These are phyloP conservation scores for Trichocladium antarcticum DNA, from an alignment of 495 filamentous ascomycete genomes.

Conservation along the genomic window DNA sequence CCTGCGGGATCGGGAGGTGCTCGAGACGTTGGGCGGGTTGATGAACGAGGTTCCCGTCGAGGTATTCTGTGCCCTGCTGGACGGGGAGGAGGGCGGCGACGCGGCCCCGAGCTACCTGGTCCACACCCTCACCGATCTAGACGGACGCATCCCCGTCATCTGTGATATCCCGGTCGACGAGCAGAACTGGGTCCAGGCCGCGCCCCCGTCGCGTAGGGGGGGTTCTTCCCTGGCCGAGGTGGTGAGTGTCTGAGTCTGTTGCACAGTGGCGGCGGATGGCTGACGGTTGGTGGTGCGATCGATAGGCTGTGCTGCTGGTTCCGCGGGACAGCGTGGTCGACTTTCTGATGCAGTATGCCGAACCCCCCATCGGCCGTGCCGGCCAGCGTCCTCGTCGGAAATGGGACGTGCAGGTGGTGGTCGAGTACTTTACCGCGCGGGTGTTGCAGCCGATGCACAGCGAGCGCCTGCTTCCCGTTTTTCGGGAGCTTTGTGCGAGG, in stretches of 20 bases:
- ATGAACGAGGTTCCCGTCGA: constrained; percentile 5
- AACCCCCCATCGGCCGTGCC: background rate
- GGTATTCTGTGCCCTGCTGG: constrained; percentile 11
- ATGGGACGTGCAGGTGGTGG: background rate
- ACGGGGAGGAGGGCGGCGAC: background rate
- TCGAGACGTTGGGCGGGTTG: background rate
- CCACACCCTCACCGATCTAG: constrained; percentile 1
- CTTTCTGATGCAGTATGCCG: constrained; percentile 7
- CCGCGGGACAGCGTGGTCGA: constrained; percentile 16
- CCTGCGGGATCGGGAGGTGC: constrained; percentile 3
- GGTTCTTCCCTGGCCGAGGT: background rate
- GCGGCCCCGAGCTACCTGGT: constrained; percentile 3
- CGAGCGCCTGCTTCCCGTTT: constrained; percentile 4
- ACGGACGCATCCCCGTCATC: constrained; percentile 5
- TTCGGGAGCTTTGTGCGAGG: constrained; percentile 9
- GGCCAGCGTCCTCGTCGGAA: background rate
- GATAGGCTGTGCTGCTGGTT: constrained; percentile 14
- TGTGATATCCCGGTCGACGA: constrained; percentile 6
- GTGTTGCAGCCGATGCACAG: background rate
- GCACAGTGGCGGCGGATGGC: background rate
- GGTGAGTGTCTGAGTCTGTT: background rate
- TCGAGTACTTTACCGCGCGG: background rate
- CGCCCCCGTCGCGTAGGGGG: background rate
- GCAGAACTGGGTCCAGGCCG: background rate
- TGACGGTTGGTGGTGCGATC: background rate